These are phyloP conservation scores for Termitomyces titanicus DNA, from an alignment of 768 basidiomycete genomes.

Conservation along the genomic window DNA sequence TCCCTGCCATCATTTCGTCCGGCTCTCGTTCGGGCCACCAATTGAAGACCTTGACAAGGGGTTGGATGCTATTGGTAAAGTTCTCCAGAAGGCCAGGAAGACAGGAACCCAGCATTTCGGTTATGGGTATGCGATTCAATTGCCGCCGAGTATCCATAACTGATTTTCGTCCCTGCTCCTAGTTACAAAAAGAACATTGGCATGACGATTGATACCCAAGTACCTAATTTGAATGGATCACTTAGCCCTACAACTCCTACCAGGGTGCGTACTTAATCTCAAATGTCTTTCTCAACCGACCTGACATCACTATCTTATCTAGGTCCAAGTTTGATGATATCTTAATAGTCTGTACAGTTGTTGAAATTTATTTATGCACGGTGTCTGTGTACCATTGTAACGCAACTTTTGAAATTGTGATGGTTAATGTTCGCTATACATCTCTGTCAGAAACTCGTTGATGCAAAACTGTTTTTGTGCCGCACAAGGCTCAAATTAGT, in stretches of 20 bases:
- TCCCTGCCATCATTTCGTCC: slow-evolving; percentile 87
- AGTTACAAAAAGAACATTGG: slow-evolving; percentile 31
- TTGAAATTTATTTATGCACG: not conserved
- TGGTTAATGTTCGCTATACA: no score
- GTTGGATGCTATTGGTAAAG: slow-evolving; percentile 79
- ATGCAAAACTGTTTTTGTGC: no score
- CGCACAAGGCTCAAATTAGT: no score
- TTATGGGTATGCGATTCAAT: slow-evolving; percentile 43
- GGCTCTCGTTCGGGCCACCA: slow-evolving; percentile 84
- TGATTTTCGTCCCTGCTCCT: not conserved
- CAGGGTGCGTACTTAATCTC: slow-evolving; percentile 4
- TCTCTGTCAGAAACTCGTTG: no score
- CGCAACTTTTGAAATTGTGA: no score
- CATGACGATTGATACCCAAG: slow-evolving; percentile 11
- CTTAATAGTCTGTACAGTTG: not conserved
- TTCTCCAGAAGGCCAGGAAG: slow-evolving; percentile 67
- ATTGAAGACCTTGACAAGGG: slow-evolving; percentile 78
- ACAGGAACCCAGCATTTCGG: slow-evolving; percentile 62
- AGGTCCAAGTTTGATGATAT: not conserved
- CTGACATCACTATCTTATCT: not conserved
- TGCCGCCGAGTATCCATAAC: not conserved
- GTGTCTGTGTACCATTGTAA: no score
- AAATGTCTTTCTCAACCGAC: not conserved
- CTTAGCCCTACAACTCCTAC: slow-evolving; percentile 10
- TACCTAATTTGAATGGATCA: slow-evolving; percentile 15